Evolutionary conservation across 1,139 yeast genomes (phyloP).

Genomic region (Zygoascus hellenicus): DNA sequence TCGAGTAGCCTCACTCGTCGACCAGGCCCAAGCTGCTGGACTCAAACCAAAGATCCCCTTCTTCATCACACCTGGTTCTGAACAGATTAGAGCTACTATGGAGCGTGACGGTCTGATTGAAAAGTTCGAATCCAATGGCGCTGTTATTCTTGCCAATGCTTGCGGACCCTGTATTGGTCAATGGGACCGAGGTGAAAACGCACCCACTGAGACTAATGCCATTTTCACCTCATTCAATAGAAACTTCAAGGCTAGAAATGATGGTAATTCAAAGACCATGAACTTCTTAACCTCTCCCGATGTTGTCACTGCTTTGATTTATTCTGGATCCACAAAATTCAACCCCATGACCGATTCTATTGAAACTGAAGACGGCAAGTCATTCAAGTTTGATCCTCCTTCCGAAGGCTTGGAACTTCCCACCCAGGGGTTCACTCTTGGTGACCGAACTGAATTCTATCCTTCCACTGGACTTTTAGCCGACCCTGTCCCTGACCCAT

Average conservation of each 20-base stretch:
- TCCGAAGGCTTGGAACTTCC: slow-evolving; percentile 85
- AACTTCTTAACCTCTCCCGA: slow-evolving; percentile 99
- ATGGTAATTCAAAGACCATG: slow-evolving; percentile 97
- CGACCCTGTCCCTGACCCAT: slow-evolving; percentile 66
- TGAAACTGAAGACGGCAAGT: slow-evolving; percentile 91
- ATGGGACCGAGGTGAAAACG: slow-evolving; percentile 82
- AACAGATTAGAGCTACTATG: slow-evolving; percentile 97
- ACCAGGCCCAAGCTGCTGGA: slow-evolving; percentile 88
- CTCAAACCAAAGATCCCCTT: slow-evolving; percentile 82
- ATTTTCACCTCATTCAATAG: slow-evolving; percentile 98
- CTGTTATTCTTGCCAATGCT: slow-evolving; percentile 94
- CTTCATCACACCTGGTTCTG: slow-evolving; percentile 98
- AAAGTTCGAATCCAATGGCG: slow-evolving; percentile 89
- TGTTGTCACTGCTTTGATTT: slow-evolving; percentile 91
- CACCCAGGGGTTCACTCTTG: slow-evolving; percentile 75
- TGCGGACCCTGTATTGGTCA: slow-evolving; percentile 99
- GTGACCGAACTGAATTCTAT: slow-evolving; percentile 68
- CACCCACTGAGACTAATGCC: slow-evolving; percentile 93
- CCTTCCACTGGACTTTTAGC: slow-evolving; percentile 40
- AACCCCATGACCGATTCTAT: slow-evolving; percentile 95
- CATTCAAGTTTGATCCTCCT: slow-evolving; percentile 89
- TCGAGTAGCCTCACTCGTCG: slow-evolving; percentile 90
- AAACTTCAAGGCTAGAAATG: slow-evolving; percentile 98
- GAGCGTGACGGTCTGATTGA: slow-evolving; percentile 94
- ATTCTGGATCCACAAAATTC: slow-evolving; percentile 96